These are phyloP conservation scores for Pseudozyma sp. DNA, from an alignment of 1,284 basidiomycete genomes.

Conservation along the genomic window DNA sequence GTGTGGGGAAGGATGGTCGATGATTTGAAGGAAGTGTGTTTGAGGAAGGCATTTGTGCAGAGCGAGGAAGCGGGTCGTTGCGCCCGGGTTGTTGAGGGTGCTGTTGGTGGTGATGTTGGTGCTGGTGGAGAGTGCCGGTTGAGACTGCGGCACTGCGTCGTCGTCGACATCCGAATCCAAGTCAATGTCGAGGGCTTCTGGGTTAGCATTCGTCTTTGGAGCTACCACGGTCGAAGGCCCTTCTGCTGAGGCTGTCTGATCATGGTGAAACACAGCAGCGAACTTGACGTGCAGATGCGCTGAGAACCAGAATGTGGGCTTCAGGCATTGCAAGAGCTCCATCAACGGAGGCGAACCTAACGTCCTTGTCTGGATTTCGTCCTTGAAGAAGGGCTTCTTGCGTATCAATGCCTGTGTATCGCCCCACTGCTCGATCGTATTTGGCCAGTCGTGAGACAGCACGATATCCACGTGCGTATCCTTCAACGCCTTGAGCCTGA, in stretches of 20 bases:
- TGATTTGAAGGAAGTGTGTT: constrained; percentile 77
- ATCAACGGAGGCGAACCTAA: constrained; percentile 91
- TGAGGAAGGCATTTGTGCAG: constrained; percentile 89
- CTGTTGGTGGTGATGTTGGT: not conserved
- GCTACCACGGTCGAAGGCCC: not conserved
- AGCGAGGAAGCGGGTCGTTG: constrained; percentile 83
- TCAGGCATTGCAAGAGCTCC: constrained; percentile 79
- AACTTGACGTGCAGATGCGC: constrained; percentile 90
- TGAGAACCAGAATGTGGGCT: constrained; percentile 92
- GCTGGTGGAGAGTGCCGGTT: not conserved
- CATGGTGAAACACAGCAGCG: constrained; percentile 46
- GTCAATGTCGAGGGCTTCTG: constrained; percentile 52
- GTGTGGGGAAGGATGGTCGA: constrained; percentile 38
- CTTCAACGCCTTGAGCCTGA: constrained; percentile 80
- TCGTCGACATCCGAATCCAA: constrained; percentile 40
- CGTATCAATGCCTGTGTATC: constrained; percentile 77
- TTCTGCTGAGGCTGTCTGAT: not conserved
- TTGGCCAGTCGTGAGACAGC: constrained; percentile 97
- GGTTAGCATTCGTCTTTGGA: constrained; percentile 17
- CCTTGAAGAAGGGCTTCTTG: constrained; percentile 83
- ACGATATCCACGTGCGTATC: constrained; percentile 75
- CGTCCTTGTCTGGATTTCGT: constrained; percentile 76
- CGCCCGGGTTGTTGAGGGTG: not conserved
- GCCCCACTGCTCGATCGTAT: constrained; percentile 84
- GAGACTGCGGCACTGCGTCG: constrained; percentile 1